Percentiles rank a stretch among this genome's conserved stretches.
Evolutionary conservation across 73 alveolate species (phyloP).

Genomic region (Blepharisma stoltei): DNA sequence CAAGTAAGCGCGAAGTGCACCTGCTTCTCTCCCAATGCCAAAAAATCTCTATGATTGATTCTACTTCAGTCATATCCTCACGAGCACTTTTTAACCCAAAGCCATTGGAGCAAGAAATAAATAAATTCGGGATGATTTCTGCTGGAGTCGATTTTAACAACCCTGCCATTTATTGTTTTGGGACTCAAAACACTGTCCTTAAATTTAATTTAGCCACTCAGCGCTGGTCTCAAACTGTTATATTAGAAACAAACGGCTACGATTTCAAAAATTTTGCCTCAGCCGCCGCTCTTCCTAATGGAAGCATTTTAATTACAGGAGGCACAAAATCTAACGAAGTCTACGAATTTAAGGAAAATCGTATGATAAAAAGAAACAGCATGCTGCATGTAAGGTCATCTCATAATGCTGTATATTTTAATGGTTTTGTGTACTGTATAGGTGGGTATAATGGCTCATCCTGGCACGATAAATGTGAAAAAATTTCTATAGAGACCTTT

Average conservation of each 20-base stretch:
- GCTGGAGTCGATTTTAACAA: slow-evolving; percentile 1
- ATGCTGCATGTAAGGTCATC: slow-evolving; percentile 60
- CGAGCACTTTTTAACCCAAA: slow-evolving; percentile 11
- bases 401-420: slow-evolving; percentile 62
- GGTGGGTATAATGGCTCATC: slow-evolving; percentile 72
- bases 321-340: slow-evolving; percentile 70
- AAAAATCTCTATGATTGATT: not conserved
- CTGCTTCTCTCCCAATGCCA: not conserved
- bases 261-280: slow-evolving; percentile 60
- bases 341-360: slow-evolving; percentile 50
- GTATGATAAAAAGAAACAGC: slow-evolving; percentile 35
- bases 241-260: slow-evolving; percentile 30
- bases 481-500: slow-evolving; percentile 47
- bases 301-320: slow-evolving; percentile 65
- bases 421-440: slow-evolving; percentile 54
- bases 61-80: not conserved
- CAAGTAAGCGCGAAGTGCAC: slow-evolving; percentile 29
- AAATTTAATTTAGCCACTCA: slow-evolving; percentile 39
- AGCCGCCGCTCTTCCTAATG: slow-evolving; percentile 70
- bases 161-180: slow-evolving; percentile 57
- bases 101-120: slow-evolving; percentile 27
- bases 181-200: slow-evolving; percentile 56
- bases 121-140: slow-evolving; percentile 25
- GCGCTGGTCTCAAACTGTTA: slow-evolving; percentile 40
- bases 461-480: slow-evolving; percentile 31